Evolutionary conservation across 352 stramenopile genomes (phyloP).

Genomic region (Globisporangium rhizosaccharum): DNA sequence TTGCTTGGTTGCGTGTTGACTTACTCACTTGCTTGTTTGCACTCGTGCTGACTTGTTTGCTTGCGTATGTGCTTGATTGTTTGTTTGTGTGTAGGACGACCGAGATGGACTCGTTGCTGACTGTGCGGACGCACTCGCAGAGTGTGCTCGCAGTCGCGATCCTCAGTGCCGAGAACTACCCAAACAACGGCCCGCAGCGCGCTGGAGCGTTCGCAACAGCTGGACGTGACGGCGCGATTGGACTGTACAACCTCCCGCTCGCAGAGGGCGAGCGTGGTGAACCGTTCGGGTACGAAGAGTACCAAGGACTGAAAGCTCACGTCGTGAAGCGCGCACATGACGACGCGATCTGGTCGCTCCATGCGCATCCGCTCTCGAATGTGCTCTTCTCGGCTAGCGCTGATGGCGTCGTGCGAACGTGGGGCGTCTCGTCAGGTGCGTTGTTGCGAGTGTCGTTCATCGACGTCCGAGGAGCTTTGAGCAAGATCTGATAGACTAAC

Average conservation of each 20-base stretch:
- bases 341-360: constrained; percentile 78
- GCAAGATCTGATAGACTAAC: neutral
- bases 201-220: constrained; percentile 63
- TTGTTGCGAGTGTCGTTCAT: neutral
- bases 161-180: constrained; percentile 73
- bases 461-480: neutral
- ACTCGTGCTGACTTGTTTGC: too few species aligned
- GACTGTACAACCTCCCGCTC: constrained; percentile 53
- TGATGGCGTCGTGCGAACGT: constrained; percentile 74
- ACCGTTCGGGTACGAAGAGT: constrained; percentile 66
- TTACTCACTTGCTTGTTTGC: neutral
- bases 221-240: constrained; percentile 71
- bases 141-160: constrained; percentile 71
- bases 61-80: neutral
- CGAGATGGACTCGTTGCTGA: constrained; percentile 76
- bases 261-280: constrained; percentile 62
- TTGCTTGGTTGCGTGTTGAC: neutral
- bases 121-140: constrained; percentile 63
- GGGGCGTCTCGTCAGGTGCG: constrained; percentile 67
- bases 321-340: constrained; percentile 71
- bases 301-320: constrained; percentile 64
- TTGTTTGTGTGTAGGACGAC: constrained; percentile 26
- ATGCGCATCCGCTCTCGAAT: constrained; percentile 78
- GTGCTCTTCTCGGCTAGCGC: constrained; percentile 76
- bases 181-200: constrained; percentile 39